Evolutionary conservation across 2,329 filamentous ascomycete genomes (phyloP).

Genomic region (Penicillium sp.): DNA sequence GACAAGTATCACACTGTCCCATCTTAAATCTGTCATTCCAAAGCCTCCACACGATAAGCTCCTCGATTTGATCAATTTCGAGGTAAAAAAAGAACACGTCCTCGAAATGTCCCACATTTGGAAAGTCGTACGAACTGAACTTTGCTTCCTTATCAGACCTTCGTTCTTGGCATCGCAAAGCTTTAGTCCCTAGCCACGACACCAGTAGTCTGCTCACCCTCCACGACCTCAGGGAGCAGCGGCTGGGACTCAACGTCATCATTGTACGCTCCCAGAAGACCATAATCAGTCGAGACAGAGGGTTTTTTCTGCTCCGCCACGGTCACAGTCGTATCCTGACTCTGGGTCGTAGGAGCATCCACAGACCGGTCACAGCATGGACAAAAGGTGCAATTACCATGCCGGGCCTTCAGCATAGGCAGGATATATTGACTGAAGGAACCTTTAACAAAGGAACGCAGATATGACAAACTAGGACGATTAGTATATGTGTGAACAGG

Average conservation of each 20-base stretch:
- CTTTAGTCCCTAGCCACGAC: background rate
- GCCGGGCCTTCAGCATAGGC: background rate
- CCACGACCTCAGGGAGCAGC: background rate
- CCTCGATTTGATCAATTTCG: too few species aligned
- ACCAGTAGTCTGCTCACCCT: background rate
- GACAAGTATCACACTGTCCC: too few species aligned
- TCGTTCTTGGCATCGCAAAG: background rate
- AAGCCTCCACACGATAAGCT: too few species aligned
- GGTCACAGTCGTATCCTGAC: background rate
- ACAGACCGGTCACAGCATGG: background rate
- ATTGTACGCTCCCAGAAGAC: background rate
- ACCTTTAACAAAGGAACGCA: background rate
- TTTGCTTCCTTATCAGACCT: background rate
- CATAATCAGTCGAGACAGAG: background rate
- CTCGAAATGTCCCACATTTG: background rate
- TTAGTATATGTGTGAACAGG: background rate
- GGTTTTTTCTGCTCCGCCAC: background rate
- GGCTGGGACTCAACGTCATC: background rate
- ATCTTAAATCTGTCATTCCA: too few species aligned
- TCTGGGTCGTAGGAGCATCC: background rate
- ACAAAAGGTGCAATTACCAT: background rate
- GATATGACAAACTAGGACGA: background rate
- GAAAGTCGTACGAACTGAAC: background rate
- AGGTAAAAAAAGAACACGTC: too few species aligned
- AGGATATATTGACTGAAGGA: background rate